These are phyloP conservation scores for Pythium graminicola DNA, from an alignment of 352 stramenopile genomes.

Conservation along the genomic window DNA sequence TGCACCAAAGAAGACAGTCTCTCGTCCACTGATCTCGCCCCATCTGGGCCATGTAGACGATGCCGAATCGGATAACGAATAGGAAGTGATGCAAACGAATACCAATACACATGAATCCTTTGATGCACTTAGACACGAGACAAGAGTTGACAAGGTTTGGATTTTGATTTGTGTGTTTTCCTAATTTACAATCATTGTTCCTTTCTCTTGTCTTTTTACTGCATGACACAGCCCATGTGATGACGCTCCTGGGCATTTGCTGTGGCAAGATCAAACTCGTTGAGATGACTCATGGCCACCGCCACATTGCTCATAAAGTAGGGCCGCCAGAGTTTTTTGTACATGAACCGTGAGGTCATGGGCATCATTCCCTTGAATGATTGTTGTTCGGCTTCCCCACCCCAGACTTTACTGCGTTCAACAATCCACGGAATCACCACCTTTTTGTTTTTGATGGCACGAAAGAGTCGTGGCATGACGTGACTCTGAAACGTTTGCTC, in stretches of 20 bases:
- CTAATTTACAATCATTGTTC: slow-evolving; percentile 15
- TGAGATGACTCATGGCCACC: slow-evolving; percentile 71
- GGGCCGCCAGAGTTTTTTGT: slow-evolving; percentile 76
- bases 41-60: neutral
- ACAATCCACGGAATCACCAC: slow-evolving; percentile 83
- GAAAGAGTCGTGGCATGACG: slow-evolving; percentile 73
- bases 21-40: neutral
- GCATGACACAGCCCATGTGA: slow-evolving; percentile 20
- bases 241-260: slow-evolving; percentile 7
- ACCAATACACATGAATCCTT: too few relatives aligned
- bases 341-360: slow-evolving; percentile 72
- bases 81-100: neutral
- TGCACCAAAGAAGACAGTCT: slow-evolving; percentile 9
- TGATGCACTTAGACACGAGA: too few relatives aligned
- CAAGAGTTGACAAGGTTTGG: too few relatives aligned
- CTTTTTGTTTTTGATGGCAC: slow-evolving; percentile 65
- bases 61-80: slow-evolving; percentile 7
- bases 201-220: slow-evolving; percentile 15
- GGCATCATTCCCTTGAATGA: slow-evolving; percentile 63
- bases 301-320: slow-evolving; percentile 80
- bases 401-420: slow-evolving; percentile 80
- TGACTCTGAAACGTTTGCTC: slow-evolving; percentile 69
- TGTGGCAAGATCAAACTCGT: slow-evolving; percentile 44
- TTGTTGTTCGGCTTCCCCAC: slow-evolving; percentile 60
- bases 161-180: neutral